These are phyloP conservation scores for Diospyros lotus DNA, from an alignment of 148 eudicot genomes.

Conservation along the genomic window DNA sequence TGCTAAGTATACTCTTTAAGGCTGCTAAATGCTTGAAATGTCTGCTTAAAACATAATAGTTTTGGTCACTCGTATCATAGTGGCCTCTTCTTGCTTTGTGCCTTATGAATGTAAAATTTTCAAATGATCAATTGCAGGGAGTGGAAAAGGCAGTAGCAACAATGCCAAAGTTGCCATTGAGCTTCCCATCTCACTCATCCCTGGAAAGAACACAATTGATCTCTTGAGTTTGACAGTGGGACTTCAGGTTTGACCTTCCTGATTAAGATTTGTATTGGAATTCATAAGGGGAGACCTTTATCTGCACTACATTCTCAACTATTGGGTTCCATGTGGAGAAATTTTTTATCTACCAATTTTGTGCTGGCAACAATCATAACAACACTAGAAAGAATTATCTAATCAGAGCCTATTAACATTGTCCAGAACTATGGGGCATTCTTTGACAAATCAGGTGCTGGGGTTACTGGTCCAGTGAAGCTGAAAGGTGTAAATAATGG, in stretches of 20 bases:
- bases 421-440: slow-evolving; percentile 83
- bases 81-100: neutral
- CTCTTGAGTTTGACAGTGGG: slow-evolving; percentile 95
- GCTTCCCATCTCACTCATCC: slow-evolving; percentile 43
- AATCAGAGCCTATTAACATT: neutral
- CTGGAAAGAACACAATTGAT: slow-evolving; percentile 65
- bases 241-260: slow-evolving; percentile 54
- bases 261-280: neutral
- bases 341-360: neutral
- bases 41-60: neutral
- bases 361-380: neutral
- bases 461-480: slow-evolving; percentile 74
- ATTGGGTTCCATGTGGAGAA: neutral
- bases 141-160: slow-evolving; percentile 33
- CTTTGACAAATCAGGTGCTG: slow-evolving; percentile 66
- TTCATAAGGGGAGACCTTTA: neutral
- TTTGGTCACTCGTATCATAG: neutral
- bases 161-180: slow-evolving; percentile 44
- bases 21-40: neutral
- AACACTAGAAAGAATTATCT: neutral
- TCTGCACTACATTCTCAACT: neutral
- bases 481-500: slow-evolving; percentile 53
- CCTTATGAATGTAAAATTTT: neutral
- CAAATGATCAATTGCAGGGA: slow-evolving; percentile 24
- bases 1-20: neutral